Evolutionary conservation across 345 rosid species (phyloP), one percentile per base, ranked within the genome.

Genomic region (Camelina neglecta): DNA sequence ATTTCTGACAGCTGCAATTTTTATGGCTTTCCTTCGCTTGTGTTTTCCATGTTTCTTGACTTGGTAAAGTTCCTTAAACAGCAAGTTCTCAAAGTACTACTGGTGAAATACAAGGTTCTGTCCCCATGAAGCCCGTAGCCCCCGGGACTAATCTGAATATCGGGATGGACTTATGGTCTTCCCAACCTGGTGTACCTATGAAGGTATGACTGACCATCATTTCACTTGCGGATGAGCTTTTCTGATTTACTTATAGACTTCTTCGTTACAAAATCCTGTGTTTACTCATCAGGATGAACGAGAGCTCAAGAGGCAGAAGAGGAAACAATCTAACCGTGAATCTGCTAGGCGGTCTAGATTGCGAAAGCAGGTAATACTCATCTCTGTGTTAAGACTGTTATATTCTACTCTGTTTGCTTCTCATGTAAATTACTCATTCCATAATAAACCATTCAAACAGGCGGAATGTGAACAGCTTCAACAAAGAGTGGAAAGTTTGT

Each of bases 291-390:
- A 92, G 98, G 98, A 95, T 79, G 99, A 92, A 54, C 85, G 97
- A 13, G 99, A 95, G 80, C 81, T 92, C 54, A 95, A 95, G 85
- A 83, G 90, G 59, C 99, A 92, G 86, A 90, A 88, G 71, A 85
- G 99, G 82, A 96, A 96, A 87, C 99, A 93, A 67, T 96, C 99
- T 47, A 96, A 96, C 69, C 81, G 99, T 75, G 98, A 96, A 81
- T 96, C 99, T 1, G 99, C 99, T 2, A 86, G 98, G 76, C 85
- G 99, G 71, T 95, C 99, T 53, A 89, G 99, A 84, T 77, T 92
- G 81, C 92, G 99, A 8, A 95, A 95, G 83, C 99, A 95, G 97
- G 99, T 92, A 81, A 18, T 33, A 36, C 8, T 18, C 33, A 26
- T n/a, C 9, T 42, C 18, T 39, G 0, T 39, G 11, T 39, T 0